Evolutionary conservation across 768 basidiomycete species (phyloP).

Genomic region (Serendipita sp.): DNA sequence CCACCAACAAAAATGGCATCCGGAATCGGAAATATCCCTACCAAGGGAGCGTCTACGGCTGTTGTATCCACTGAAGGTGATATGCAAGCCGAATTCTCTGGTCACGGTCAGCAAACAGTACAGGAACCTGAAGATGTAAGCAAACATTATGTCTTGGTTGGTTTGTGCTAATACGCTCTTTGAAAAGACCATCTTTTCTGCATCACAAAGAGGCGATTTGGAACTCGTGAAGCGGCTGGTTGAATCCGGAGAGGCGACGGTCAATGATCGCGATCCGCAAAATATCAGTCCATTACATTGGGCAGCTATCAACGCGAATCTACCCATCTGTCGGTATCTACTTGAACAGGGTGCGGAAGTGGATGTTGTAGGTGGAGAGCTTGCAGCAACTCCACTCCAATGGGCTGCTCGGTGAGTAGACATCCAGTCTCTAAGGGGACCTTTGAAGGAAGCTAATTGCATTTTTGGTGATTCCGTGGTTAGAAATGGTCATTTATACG

Average conservation of each 20-base stretch:
- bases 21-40: background rate
- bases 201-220: constrained; percentile 79
- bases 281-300: constrained; percentile 94
- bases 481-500: constrained; percentile 86
- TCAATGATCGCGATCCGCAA: constrained; percentile 70
- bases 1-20: background rate
- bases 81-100: background rate
- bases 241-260: constrained; percentile 50
- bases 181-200: constrained; percentile 48
- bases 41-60: background rate
- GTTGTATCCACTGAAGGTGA: background rate
- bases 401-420: constrained; percentile 64
- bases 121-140: background rate
- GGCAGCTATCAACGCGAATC: constrained; percentile 94
- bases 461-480: no score
- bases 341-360: constrained; percentile 89
- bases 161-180: background rate
- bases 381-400: constrained; percentile 87
- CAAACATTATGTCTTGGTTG: background rate
- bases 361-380: constrained; percentile 85
- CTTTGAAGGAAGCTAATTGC: background rate
- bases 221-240: constrained; percentile 45
- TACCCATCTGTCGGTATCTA: constrained; percentile 73
- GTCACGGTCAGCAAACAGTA: background rate
- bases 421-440: background rate